phyloP scores from a whole-genome alignment of 495 filamentous ascomycete species.

The Hyaloscypha hepaticicola region DNA sequence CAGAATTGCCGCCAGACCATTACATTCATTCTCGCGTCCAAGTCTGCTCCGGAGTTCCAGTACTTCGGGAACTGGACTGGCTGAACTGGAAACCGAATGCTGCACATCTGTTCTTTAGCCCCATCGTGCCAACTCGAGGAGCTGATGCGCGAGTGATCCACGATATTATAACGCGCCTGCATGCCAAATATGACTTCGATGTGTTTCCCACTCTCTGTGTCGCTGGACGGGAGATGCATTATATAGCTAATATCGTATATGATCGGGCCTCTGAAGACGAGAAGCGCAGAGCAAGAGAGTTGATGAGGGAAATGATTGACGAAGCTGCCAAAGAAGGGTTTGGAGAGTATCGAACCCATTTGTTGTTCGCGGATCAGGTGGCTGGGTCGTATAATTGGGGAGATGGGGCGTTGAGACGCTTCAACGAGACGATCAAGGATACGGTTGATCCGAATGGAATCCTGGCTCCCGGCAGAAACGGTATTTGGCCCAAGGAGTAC shows the following conservation, averaged over 20 bases:
- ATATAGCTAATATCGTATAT: constrained; percentile 58
- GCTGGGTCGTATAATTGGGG: constrained; percentile 57
- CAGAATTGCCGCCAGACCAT: constrained; percentile 24
- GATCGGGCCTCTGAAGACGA: constrained; percentile 44
- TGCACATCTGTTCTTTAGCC: constrained; percentile 53
- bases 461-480: constrained; percentile 53
- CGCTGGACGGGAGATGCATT: constrained; percentile 54
- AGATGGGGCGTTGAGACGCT: constrained; percentile 49
- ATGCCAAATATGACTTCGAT: constrained; percentile 46
- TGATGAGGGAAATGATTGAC: constrained; percentile 49
- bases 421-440: constrained; percentile 57
- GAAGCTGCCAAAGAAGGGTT: constrained; percentile 49
- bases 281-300: constrained; percentile 38
- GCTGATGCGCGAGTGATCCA: constrained; percentile 39
- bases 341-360: constrained; percentile 58
- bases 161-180: constrained; percentile 33
- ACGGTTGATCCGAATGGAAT: constrained; percentile 60
- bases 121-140: constrained; percentile 46
- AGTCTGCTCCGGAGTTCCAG: constrained; percentile 41
- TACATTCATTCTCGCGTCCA: constrained; percentile 28
- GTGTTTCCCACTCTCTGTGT: constrained; percentile 49
- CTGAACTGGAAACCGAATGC: constrained; percentile 54
- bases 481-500: constrained; percentile 57
- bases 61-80: constrained; percentile 50
- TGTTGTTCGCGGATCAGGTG: constrained; percentile 56